A percentile compares a stretch with the other conserved stretches of the same genome.
Conservation (phyloP, 1,139 yeast species). For the Citeromyces hawaiiensis region DNA sequence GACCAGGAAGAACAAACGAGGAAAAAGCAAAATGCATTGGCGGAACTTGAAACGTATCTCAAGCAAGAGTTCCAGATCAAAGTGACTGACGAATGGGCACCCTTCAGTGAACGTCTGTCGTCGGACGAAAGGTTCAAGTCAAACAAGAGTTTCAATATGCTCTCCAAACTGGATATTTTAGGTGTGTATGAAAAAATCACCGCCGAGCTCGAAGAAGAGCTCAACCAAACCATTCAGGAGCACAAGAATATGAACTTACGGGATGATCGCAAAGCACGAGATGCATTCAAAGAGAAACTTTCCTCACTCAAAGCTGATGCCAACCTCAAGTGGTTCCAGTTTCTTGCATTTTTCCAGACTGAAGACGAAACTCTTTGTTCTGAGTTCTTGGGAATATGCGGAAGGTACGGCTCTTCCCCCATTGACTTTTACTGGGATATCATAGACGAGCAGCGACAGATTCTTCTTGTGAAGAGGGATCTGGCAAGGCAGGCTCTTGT, state of each 20-base stretch:
- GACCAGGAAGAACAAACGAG: conserved; percentile 19
- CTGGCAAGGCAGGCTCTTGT: conserved; percentile 38
- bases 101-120: conserved; percentile 23
- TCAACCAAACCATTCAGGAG: conserved; percentile 22
- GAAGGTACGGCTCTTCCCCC: conserved; percentile 72
- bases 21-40: conserved; percentile 33
- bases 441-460: conserved; percentile 47
- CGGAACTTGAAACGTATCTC: conserved; percentile 36
- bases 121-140: conserved; percentile 41
- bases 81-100: conserved; percentile 29
- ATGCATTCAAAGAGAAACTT: conserved; percentile 36
- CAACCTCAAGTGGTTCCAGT: conserved; percentile 45
- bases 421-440: conserved; percentile 69
- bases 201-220: conserved; percentile 22
- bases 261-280: conserved; percentile 54
- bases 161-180: conserved; percentile 50
- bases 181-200: conserved; percentile 36
- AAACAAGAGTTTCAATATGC: conserved; percentile 38
- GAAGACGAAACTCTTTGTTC: conserved; percentile 19
- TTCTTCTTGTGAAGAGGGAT: conserved; percentile 45
- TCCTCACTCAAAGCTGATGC: conserved; percentile 29
- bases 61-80: conserved; percentile 12
- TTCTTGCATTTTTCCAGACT: conserved; percentile 36
- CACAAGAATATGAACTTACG: conserved; percentile 30
- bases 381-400: conserved; percentile 50